Base-by-base conservation (phyloP, 139 green algal species). In the Penium margaritaceum region DNA sequence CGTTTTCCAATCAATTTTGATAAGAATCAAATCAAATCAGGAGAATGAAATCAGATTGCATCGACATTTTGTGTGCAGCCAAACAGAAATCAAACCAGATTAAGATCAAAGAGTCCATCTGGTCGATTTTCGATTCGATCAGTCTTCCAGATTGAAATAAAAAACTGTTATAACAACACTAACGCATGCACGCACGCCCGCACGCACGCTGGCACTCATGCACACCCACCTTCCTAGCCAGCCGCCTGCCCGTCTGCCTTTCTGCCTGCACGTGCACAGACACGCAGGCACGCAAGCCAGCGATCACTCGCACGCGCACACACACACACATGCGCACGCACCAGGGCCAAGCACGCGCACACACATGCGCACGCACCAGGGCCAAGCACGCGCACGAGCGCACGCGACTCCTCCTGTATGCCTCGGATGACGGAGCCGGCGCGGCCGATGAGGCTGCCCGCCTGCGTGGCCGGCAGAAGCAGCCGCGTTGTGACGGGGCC, bases 401-500 rank as follows among this genome's bases (percentile, higher is more conserved):
- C 66, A 6, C 66, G 51, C 19, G 66, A 74, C 54, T 74, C 66
- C 19, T 74, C 66, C 54, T 74, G 66, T 6, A 74, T 74, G 9
- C 30, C 6, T 19, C 34, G 74, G 9, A 74, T 73, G 12, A 47
- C 74, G 34, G 66, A 29, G 33, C 66, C 66, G 14, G 15, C 17
- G 29, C 43, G 43, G n/a, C 69, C 69, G 34, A 77, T 77, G 1
- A 77, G 33, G 21, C 55, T 61, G 24, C 69, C 55, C 5, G 69
- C 69, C 43, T 77, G 69, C 3, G 5, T 72, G 5, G 58, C 69
- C 57, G 60, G 29, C 12, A 74, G 17, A 15, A 76, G 29, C 54
- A 76, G 44, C 5, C 70, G 70, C 17, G 58, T 43, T 3, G 70
- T 62, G 17, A 77, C 44, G n/a, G n/a, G n/a, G n/a, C n/a, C n/a